Evolutionary conservation across 192 early-diverging fungal species (phyloP).

Genomic region (Backusella tarrabulga): DNA sequence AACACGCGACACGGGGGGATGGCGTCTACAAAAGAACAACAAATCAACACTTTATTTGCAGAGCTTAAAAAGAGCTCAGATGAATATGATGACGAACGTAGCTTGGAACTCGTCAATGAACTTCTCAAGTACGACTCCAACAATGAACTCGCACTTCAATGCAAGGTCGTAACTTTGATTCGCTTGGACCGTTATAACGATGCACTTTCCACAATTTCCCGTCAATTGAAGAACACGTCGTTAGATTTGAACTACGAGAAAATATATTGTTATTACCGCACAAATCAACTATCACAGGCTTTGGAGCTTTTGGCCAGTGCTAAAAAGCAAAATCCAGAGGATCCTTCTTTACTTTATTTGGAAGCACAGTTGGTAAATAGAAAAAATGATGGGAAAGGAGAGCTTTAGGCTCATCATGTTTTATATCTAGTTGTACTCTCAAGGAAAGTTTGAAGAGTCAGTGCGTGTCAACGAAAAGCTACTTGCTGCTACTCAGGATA

Average conservation of each 20-base stretch:
- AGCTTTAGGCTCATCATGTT: neutral
- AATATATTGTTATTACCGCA: conserved; percentile 67
- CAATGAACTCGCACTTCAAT: conserved; percentile 52
- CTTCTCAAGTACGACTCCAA: conserved; percentile 45
- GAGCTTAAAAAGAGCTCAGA: conserved; percentile 15
- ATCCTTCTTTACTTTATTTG: conserved; percentile 47
- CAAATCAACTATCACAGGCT: conserved; percentile 52
- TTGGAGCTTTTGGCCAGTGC: conserved; percentile 35
- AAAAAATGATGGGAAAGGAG: neutral
- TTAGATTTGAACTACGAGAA: conserved; percentile 51
- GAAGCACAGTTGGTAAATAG: conserved; percentile 67
- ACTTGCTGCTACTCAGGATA: neutral
- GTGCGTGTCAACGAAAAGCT: conserved; percentile 12
- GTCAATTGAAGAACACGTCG: conserved; percentile 35
- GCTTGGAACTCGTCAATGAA: conserved; percentile 51
- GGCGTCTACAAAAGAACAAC: conserved; percentile 23
- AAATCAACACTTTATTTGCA: neutral
- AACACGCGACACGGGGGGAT: neutral
- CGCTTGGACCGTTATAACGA: conserved; percentile 56
- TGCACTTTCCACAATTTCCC: conserved; percentile 42
- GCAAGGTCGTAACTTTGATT: conserved; percentile 57
- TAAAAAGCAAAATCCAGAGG: conserved; percentile 23
- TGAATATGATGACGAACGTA: conserved; percentile 50
- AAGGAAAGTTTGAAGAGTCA: conserved; percentile 19
- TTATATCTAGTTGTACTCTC: conserved; percentile 20